Evolutionary conservation across 2,329 filamentous ascomycete genomes (phyloP).

Genomic region (Colletotrichum sp.): DNA sequence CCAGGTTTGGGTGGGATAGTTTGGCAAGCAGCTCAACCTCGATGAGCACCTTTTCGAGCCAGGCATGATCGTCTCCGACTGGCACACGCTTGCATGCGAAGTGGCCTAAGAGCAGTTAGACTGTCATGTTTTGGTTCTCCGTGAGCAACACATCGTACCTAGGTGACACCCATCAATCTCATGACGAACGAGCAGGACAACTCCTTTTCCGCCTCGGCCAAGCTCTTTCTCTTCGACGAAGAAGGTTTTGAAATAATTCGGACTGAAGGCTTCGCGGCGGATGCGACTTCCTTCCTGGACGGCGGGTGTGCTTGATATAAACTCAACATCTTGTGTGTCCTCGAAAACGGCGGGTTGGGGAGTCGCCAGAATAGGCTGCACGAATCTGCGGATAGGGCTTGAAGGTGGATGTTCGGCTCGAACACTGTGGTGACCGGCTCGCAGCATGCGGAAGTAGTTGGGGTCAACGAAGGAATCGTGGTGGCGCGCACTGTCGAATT

Average conservation of each 20-base stretch:
- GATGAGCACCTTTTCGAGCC: constrained; percentile 91
- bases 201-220: constrained; percentile 90
- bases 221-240: constrained; percentile 89
- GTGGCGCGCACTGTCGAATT: constrained; percentile 51
- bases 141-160: constrained; percentile 39
- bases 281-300: constrained; percentile 72
- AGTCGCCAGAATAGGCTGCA: constrained; percentile 47
- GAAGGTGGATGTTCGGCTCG: constrained; percentile 49
- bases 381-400: constrained; percentile 60
- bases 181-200: constrained; percentile 93
- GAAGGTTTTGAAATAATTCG: constrained; percentile 90
- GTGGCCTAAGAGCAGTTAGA: constrained; percentile 51
- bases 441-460: constrained; percentile 95
- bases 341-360: constrained; percentile 25
- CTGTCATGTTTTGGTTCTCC: not conserved
- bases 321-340: constrained; percentile 47
- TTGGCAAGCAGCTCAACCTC: constrained; percentile 94
- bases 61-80: constrained; percentile 91
- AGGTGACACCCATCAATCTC: constrained; percentile 87
- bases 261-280: constrained; percentile 85
- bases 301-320: constrained; percentile 58
- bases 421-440: constrained; percentile 54
- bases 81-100: constrained; percentile 98
- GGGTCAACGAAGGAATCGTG: constrained; percentile 81
- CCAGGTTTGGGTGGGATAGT: constrained; percentile 91